These are phyloP conservation scores for Apodospora peruviana DNA, from an alignment of 495 filamentous ascomycete species.

Conservation along the genomic window DNA sequence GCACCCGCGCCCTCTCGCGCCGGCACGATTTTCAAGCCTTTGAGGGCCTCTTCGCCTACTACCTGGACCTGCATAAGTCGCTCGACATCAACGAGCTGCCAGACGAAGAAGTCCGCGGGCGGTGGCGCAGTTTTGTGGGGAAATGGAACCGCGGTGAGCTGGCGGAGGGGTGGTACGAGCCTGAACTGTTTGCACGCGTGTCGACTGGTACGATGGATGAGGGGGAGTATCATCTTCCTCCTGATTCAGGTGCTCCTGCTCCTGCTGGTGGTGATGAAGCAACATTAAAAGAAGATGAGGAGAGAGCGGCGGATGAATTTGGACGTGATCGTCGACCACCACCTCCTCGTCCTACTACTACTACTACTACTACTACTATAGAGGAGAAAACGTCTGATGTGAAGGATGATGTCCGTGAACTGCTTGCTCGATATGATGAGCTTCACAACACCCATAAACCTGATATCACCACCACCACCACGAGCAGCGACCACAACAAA, in stretches of 20 bases:
- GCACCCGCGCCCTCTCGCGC: conserved; percentile 52
- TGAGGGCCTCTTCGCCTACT: conserved; percentile 71
- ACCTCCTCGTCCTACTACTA: no score
- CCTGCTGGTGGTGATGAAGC: not conserved
- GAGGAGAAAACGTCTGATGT: no score
- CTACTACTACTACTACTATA: no score
- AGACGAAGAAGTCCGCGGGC: conserved; percentile 65
- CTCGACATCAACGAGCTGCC: conserved; percentile 57
- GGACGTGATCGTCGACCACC: no score
- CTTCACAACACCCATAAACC: no score
- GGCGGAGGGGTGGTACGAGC: conserved; percentile 91
- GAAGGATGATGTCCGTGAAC: not conserved
- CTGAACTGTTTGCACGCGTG: conserved; percentile 53
- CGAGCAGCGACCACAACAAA: not conserved
- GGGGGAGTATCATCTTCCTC: conserved; percentile 9
- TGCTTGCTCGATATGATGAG: not conserved
- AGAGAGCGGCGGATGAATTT: not conserved
- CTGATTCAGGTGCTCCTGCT: not conserved
- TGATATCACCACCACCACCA: not conserved
- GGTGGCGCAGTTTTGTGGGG: conserved; percentile 88
- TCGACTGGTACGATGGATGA: conserved; percentile 6
- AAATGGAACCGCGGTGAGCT: conserved; percentile 97
- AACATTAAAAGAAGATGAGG: not conserved
- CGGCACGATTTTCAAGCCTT: conserved; percentile 60
- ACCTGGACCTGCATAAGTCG: conserved; percentile 86